Evolutionary conservation across 2,329 filamentous ascomycete species (phyloP), one percentile per base, ranked within the genome.

Genomic region (Elsinoe ampelina): DNA sequence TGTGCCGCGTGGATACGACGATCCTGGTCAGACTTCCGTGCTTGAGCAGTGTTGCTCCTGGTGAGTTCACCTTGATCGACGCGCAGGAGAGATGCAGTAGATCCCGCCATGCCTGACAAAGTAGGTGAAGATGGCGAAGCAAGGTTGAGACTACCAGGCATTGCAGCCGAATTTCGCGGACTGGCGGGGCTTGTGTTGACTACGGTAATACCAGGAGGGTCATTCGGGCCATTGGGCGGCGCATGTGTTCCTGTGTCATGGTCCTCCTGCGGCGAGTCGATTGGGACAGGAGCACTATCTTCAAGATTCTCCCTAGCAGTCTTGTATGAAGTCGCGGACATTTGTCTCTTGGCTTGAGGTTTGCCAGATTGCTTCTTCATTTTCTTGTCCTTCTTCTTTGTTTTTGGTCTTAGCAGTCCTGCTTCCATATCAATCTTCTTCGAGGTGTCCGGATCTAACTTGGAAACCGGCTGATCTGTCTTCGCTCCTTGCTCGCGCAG

Each of bases 341-440:
- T 42, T 36, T 39, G 42, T 38, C 57, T 52, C 20, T 54, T 36
- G 15, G 35, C 30, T 12, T 32, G 19, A 17, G 51, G 57, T 11
- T 47, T 51, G 10, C 12, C 34, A 17, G 55, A 7, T 6, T 42
- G 17, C 15, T 55, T 54, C 35, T 15, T 43, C 8, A 11, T 38
- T 12, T 36, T 58, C 19, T 26, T 26, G 26, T 35, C 59, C 55
- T 70, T 66, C n/a, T 64, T 61, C 11, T 43, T 38, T 20, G 17
- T 10, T 6, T 47, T 36, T 20, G 57, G 39, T 13, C 35, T 55
- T 11, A 58, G 22, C 2, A 60, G 47, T 13, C 20, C 42, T 22
- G 55, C 50, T 12, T 50, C 43, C 10, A 35, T 43, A 26, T 57
- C 32, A 22, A 56, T 35, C 17, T 42, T 43, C 34, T 38, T 47